phyloP scores from a whole-genome alignment of 2,329 filamentous ascomycete species.

The Dichotomopilus funicola region DNA sequence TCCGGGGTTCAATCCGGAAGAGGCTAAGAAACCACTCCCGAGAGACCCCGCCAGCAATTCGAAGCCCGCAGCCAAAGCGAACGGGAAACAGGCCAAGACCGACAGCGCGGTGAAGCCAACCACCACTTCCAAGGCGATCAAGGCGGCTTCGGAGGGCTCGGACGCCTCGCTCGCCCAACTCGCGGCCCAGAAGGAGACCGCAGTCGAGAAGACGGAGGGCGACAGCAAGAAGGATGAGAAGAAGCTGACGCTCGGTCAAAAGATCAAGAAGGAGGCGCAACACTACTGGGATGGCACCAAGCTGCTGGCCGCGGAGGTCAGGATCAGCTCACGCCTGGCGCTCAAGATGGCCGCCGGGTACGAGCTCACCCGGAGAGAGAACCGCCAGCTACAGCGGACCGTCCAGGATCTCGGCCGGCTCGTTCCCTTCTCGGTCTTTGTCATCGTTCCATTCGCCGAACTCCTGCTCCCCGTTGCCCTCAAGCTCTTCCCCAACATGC shows the following conservation, averaged over 20 bases:
- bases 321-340: conserved; percentile 83
- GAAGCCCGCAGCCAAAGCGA: conserved; percentile 27
- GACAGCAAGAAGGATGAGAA: conserved; percentile 59
- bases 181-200: conserved; percentile 56
- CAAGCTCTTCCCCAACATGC: conserved; percentile 92
- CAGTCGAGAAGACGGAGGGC: conserved; percentile 50
- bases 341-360: conserved; percentile 98
- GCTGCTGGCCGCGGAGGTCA: conserved; percentile 83
- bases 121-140: conserved; percentile 13
- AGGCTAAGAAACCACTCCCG: conserved; percentile 77
- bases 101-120: conserved; percentile 26
- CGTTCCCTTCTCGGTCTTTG: conserved; percentile 92
- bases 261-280: conserved; percentile 85
- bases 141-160: conserved; percentile 32
- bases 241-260: conserved; percentile 84
- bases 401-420: conserved; percentile 88
- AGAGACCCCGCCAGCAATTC: conserved; percentile 41
- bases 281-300: conserved; percentile 99
- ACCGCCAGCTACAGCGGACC: conserved; percentile 85
- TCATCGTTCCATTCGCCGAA: conserved; percentile 95
- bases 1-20: conserved; percentile 83
- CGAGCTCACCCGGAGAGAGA: conserved; percentile 88
- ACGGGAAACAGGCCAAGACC: conserved; percentile 30
- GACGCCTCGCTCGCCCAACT: conserved; percentile 51
- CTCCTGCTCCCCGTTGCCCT: conserved; percentile 84